phyloP scores from a whole-genome alignment of 768 basidiomycete species.

The Kondoa subrosea region DNA sequence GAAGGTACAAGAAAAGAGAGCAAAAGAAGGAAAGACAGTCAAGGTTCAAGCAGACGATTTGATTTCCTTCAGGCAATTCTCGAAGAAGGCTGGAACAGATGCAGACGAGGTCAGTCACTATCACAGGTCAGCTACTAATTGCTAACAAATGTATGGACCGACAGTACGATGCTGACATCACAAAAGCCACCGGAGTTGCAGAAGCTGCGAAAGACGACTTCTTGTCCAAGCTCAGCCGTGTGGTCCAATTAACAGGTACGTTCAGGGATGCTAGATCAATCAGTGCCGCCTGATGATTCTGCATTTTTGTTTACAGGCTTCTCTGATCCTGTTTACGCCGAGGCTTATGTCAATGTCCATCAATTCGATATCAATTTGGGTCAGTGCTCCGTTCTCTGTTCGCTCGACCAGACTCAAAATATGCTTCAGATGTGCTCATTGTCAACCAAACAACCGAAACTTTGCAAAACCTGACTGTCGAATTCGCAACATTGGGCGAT shows the following conservation, averaged over 20 bases:
- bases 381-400: conserved; percentile 32
- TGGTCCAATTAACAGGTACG: conserved; percentile 79
- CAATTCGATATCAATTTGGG: conserved; percentile 91
- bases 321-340: conserved; percentile 95
- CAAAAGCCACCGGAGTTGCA: conserved; percentile 65
- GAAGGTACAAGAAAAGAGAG: conserved; percentile 79
- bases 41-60: conserved; percentile 87
- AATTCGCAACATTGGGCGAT: conserved; percentile 93
- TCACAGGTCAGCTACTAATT: not conserved
- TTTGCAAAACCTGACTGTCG: conserved; percentile 85
- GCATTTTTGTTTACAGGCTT: conserved; percentile 45
- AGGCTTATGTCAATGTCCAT: conserved; percentile 92
- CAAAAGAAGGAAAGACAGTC: conserved; percentile 50
- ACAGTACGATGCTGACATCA: conserved; percentile 76
- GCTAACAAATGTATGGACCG: not conserved
- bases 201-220: conserved; percentile 72
- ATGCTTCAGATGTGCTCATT: conserved; percentile 60
- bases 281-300: not conserved
- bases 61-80: conserved; percentile 80
- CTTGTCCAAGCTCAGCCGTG: conserved; percentile 78
- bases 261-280: not conserved
- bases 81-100: conserved; percentile 74
- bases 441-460: conserved; percentile 93
- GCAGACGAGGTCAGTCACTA: conserved; percentile 35
- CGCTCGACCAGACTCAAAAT: not conserved